Base-by-base conservation (phyloP, 1,284 basidiomycete species). In the Puccinia hordei region DNA sequence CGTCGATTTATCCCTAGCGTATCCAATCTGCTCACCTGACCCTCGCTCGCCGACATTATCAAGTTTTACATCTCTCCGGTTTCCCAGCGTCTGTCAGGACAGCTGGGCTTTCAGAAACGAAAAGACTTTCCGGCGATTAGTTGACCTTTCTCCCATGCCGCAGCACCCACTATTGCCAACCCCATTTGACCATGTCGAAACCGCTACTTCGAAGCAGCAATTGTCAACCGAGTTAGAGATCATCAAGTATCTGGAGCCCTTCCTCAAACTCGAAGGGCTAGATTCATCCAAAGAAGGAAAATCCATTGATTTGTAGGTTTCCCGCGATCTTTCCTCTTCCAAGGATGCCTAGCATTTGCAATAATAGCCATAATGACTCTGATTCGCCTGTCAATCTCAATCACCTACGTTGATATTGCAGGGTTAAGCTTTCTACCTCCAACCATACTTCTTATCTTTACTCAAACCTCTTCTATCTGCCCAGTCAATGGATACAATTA, bases 181-280 rank as follows among this genome's bases (percentile, higher is more conserved):
- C 15, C 76, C 76, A 27, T 81, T 80, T 69, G 80, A 94, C 85
- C 87, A 87, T 1, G 89, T 89, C 81, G 88, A 87, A 4, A 91
- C 93, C 0, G 84, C 87, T 8, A 94, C 93, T 0, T 91, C 92
- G 0, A 82, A 84, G 0, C 84, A 89, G 1, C 93, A 94, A 84
- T 85, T 86, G 5, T 89, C 90, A 75, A 93, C 91, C 0, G 93
- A 94, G 65, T 41, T 30, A n/a, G 44, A 66, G 4, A 66, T 66
- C 65, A n/a, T 66, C 35, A 46, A 66, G 24, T 44, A 46, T 38
- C 65, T 66, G 4, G 38, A 66, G 65, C 38, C 65, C n/a, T 66
- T 44, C n/a, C 27, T 9, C 44, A 2, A 46, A 5, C 10, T 44
- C 38, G 10, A 46, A 41, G 41, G 27, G 10, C 44, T 38, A 13